phyloP scores from a whole-genome alignment of 2,329 filamentous ascomycete genomes.

The Pseudogymnoascus sp. region DNA sequence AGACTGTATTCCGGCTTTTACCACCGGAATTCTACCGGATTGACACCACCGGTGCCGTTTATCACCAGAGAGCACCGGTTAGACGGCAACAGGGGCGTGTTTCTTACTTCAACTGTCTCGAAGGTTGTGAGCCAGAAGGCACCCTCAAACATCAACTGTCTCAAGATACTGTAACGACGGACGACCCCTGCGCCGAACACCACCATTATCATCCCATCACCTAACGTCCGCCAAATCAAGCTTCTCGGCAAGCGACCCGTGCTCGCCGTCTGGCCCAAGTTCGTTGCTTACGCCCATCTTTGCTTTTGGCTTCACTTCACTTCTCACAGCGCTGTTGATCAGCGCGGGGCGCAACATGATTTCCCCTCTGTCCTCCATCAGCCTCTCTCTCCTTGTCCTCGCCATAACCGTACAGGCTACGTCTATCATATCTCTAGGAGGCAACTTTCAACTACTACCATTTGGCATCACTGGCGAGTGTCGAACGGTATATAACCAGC shows the following conservation, averaged over 20 bases:
- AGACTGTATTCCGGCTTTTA: background rate
- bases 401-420: background rate
- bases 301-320: background rate
- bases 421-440: constrained; percentile 7
- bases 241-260: constrained; percentile 1
- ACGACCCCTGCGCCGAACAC: background rate
- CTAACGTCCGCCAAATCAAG: constrained; percentile 3
- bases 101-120: background rate
- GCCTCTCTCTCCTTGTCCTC: background rate
- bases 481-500: constrained; percentile 4
- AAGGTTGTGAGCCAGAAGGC: background rate
- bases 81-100: background rate
- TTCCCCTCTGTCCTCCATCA: background rate
- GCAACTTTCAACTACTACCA: constrained; percentile 10
- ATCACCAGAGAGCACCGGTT: background rate
- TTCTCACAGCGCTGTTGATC: constrained; percentile 1
- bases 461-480: background rate
- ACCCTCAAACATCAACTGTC: background rate
- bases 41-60: background rate
- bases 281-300: background rate
- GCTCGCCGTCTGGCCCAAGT: background rate
- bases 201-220: background rate
- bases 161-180: background rate
- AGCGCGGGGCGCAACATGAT: background rate
- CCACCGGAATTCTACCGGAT: background rate